These are phyloP conservation scores for Eurotiales sp. DNA, from an alignment of 2,329 filamentous ascomycete species.

Conservation along the genomic window DNA sequence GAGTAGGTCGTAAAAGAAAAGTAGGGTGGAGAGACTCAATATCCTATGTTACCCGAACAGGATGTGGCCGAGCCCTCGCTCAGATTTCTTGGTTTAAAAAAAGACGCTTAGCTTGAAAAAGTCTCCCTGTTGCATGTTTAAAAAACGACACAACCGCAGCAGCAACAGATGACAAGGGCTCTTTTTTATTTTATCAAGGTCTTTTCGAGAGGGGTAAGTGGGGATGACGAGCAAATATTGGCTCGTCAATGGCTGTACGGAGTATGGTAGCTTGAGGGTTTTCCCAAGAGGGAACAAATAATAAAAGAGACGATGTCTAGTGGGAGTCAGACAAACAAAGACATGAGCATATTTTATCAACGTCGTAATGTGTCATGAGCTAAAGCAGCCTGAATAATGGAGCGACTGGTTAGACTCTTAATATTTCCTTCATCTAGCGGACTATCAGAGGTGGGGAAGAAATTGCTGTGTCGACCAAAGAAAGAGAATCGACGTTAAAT, in stretches of 20 bases:
- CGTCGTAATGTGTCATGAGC: conserved; percentile 4
- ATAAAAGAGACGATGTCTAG: background rate
- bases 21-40: background rate
- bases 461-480: conserved; percentile 11
- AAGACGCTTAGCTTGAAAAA: background rate
- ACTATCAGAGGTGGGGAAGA: conserved; percentile 10
- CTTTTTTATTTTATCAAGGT: conserved; percentile 9
- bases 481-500: conserved; percentile 13
- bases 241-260: conserved; percentile 6
- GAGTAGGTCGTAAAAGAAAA: background rate
- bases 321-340: conserved; percentile 8
- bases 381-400: conserved; percentile 9
- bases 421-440: conserved; percentile 12
- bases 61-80: conserved; percentile 4
- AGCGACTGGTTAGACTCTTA: conserved; percentile 6
- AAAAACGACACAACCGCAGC: too few species aligned
- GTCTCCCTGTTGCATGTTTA: conserved; percentile 2
- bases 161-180: conserved; percentile 5
- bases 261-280: background rate
- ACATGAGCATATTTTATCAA: conserved; percentile 7
- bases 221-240: conserved; percentile 7
- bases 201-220: conserved; percentile 5
- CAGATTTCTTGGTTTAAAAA: background rate
- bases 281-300: background rate
- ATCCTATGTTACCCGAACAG: conserved; percentile 9